Conservation (phyloP, 768 basidiomycete genomes). For the Inosperma sp. region DNA sequence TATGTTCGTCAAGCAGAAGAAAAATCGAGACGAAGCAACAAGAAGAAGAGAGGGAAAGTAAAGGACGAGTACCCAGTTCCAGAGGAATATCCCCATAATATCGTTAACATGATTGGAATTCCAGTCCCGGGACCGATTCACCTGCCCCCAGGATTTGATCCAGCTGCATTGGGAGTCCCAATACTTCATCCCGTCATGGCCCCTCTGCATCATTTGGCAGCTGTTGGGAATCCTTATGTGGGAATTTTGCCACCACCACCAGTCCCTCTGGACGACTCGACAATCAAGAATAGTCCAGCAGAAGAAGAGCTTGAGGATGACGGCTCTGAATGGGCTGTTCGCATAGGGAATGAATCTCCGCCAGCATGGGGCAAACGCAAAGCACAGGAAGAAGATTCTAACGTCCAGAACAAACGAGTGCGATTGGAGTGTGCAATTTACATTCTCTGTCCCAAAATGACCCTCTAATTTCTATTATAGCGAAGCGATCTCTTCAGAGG, state of each 20-base stretch:
- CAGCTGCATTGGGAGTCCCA: slow-evolving; percentile 11
- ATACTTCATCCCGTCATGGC: slow-evolving; percentile 16
- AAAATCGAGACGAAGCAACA: slow-evolving; percentile 54
- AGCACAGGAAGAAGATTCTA: slow-evolving; percentile 31
- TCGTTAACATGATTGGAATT: slow-evolving; percentile 1
- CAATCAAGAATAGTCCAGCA: slow-evolving; percentile 41
- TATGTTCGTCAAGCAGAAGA: slow-evolving; percentile 74
- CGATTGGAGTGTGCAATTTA: slow-evolving; percentile 29
- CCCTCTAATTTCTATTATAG: slow-evolving; percentile 6
- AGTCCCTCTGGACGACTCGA: slow-evolving; percentile 28
- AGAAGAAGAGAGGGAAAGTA: slow-evolving; percentile 41
- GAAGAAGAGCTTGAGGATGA: slow-evolving; percentile 62
- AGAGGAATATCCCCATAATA: background rate
- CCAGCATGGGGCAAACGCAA: slow-evolving; percentile 69
- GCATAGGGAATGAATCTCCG: slow-evolving; percentile 56
- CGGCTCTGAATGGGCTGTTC: slow-evolving; percentile 64
- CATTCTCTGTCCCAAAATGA: background rate
- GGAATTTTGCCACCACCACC: slow-evolving; percentile 20
- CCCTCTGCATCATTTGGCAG: slow-evolving; percentile 19
- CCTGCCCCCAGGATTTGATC: slow-evolving; percentile 8
- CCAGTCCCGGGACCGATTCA: slow-evolving; percentile 11
- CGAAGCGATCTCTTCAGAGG: background rate
- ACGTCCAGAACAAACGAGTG: slow-evolving; percentile 39
- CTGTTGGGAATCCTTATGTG: slow-evolving; percentile 19
- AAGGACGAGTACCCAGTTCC: slow-evolving; percentile 14